Base-by-base conservation (phyloP, 108 stramenopile genomes). In the Nitzschia sp. region DNA sequence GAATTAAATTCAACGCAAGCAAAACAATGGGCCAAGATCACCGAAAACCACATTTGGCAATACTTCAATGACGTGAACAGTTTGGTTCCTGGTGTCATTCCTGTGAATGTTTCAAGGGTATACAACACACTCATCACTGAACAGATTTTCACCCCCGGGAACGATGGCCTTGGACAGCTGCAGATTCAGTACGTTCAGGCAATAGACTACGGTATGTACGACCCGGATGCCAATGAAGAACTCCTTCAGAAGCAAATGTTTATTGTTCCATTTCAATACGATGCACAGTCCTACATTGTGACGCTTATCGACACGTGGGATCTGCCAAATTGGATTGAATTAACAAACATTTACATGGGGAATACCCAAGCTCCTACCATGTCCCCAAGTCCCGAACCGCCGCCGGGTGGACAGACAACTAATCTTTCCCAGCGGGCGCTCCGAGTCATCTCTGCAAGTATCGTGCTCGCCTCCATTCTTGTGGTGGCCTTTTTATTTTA, bases 401-500 rank as follows among this genome's bases (percentile, higher is more conserved):
- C 2, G 0, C 46, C 58, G 28, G 21, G 0, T 8, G 26, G 3
- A 9, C 1, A 18, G 3, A 31, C 35, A 5, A 25, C 63, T 3
- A 21, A 28, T 9, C 34, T 66, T 19, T 66, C 57, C 34, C 3
- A 13, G 3, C 21, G 15, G 2, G 58, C 38, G 9, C 30, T 66
- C 13, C 24, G 26, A 2, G 48, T 42, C 18, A 58, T 74, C 32
- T 66, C 73, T 36, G 65, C 45, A 4, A 66, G 62, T 29, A 74
- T 66, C 35, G 42, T 74, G 28, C 36, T 74, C 2, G 32, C 45
- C n/a, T 56, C 73, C 13, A 35, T 28, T 36, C 23, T 66, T 0
- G 38, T 74, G 42, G 73, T 74, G 21, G 57, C 46, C 4, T 74
- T 66, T 59, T 59, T 74, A 27, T 61, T 74, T 26, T 74, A 65